These are phyloP conservation scores for Nothophoma quercina DNA, from an alignment of 2,329 filamentous ascomycete species.

Conservation along the genomic window DNA sequence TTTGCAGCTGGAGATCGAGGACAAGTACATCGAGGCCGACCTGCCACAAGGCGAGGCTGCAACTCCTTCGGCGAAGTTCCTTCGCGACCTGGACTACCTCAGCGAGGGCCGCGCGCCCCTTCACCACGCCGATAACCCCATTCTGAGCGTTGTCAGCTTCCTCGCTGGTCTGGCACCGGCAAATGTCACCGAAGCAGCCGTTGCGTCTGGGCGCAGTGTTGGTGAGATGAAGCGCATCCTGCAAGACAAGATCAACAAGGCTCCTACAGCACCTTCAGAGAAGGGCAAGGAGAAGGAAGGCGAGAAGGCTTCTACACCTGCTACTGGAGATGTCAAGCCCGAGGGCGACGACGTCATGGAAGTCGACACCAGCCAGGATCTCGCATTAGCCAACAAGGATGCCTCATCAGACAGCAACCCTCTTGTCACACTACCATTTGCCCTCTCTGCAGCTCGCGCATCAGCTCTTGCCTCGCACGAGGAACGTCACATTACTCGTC, in stretches of 20 bases:
- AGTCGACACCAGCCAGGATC: slow-evolving; percentile 59
- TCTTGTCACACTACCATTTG: slow-evolving; percentile 81
- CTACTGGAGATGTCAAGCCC: slow-evolving; percentile 58
- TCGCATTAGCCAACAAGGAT: slow-evolving; percentile 43
- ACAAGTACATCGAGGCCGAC: slow-evolving; percentile 91
- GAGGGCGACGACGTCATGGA: slow-evolving; percentile 67
- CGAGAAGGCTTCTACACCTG: slow-evolving; percentile 54
- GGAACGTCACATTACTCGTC: slow-evolving; percentile 93
- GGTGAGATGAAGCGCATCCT: slow-evolving; percentile 84
- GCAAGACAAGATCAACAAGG: slow-evolving; percentile 77
- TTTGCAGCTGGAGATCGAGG: slow-evolving; percentile 93
- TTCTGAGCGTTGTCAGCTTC: slow-evolving; percentile 95
- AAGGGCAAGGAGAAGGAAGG: slow-evolving; percentile 69
- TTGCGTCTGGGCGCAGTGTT: slow-evolving; percentile 83
- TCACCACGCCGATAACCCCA: slow-evolving; percentile 91
- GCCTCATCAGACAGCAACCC: slow-evolving; percentile 38
- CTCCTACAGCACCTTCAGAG: slow-evolving; percentile 51
- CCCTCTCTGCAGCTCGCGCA: slow-evolving; percentile 83
- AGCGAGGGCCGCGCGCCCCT: slow-evolving; percentile 82
- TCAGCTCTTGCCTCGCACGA: slow-evolving; percentile 92
- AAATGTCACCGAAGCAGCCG: slow-evolving; percentile 78
- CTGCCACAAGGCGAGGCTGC: slow-evolving; percentile 55
- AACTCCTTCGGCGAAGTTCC: slow-evolving; percentile 56
- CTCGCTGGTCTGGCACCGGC: slow-evolving; percentile 91
- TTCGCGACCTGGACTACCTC: slow-evolving; percentile 67